A percentile compares a stretch with the other conserved stretches of the same genome.
phyloP scores from a whole-genome alignment of 2,329 filamentous ascomycete species.

The Hymenoscyphus salicellus region DNA sequence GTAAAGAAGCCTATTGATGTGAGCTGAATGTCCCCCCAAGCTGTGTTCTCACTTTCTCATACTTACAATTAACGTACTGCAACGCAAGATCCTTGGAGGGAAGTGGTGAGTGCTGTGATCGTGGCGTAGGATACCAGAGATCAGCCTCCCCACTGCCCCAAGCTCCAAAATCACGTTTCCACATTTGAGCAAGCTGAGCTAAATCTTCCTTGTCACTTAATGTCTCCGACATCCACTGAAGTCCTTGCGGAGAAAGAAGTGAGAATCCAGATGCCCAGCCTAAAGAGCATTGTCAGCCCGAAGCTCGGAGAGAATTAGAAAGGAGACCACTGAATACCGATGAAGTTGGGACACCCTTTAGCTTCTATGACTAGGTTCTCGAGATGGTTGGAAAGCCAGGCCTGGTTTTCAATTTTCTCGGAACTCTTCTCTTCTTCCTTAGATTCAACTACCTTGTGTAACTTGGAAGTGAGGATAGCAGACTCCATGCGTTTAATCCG shows the following conservation, averaged over 20 bases:
- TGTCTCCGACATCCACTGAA: conserved; percentile 27
- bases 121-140: conserved; percentile 25
- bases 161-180: conserved; percentile 16
- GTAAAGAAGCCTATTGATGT: conserved; percentile 22
- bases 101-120: conserved; percentile 19
- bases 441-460: conserved; percentile 13
- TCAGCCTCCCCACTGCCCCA: conserved; percentile 16
- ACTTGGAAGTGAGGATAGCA: conserved; percentile 21
- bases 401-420: conserved; percentile 22
- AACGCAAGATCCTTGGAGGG: conserved; percentile 24
- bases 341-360: conserved; percentile 22
- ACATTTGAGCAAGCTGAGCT: conserved; percentile 18
- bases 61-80: conserved; percentile 24
- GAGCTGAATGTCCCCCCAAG: conserved; percentile 6
- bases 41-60: background rate
- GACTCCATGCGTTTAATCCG: conserved; percentile 30
- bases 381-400: conserved; percentile 23
- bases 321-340: conserved; percentile 17
- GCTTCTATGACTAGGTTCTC: conserved; percentile 24
- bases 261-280: conserved; percentile 29
- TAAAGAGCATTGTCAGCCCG: conserved; percentile 13
- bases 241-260: conserved; percentile 28
- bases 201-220: conserved; percentile 17
- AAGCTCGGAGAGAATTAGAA: conserved; percentile 1
- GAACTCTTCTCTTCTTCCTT: conserved; percentile 12